Evolutionary conservation across 108 stramenopile genomes (phyloP).

Genomic region (Nitzschia palea): DNA sequence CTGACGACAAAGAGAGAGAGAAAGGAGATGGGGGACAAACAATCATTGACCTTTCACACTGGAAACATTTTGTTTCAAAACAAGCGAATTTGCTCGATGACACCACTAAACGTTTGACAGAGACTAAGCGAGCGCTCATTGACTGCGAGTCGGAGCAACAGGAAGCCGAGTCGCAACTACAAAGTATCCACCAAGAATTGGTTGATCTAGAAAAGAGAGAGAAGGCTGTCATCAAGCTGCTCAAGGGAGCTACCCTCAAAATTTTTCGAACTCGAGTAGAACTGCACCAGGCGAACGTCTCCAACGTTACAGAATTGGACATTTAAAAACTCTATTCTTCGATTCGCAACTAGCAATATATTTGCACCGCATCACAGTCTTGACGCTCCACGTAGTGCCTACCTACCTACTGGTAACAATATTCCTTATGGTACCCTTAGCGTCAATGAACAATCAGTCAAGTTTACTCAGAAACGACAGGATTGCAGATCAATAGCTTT

Average conservation of each 20-base stretch:
- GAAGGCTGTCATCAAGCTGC: neutral
- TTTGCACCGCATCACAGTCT: too few relatives aligned
- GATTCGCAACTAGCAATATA: too few relatives aligned
- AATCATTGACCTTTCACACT: slow-evolving; percentile 29
- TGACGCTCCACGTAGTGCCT: too few relatives aligned
- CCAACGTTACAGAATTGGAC: too few relatives aligned
- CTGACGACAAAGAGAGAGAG: slow-evolving; percentile 11
- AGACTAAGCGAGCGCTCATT: neutral
- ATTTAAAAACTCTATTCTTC: too few relatives aligned
- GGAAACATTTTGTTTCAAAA: slow-evolving; percentile 37
- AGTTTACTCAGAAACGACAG: too few relatives aligned
- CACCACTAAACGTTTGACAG: neutral
- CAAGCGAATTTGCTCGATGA: slow-evolving; percentile 25
- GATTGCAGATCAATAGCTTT: too few relatives aligned
- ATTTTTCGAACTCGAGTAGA: neutral
- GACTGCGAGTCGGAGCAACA: neutral
- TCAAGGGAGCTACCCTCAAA: neutral
- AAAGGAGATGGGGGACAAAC: slow-evolving; percentile 24
- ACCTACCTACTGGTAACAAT: too few relatives aligned
- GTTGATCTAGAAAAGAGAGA: neutral
- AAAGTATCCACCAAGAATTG: neutral
- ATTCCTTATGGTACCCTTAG: too few relatives aligned
- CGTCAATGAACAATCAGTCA: too few relatives aligned
- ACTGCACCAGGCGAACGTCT: too few relatives aligned
- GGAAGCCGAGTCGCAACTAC: neutral